Conservation (phyloP, 805 yeast species). For the Cyberlindnera amylophila region DNA sequence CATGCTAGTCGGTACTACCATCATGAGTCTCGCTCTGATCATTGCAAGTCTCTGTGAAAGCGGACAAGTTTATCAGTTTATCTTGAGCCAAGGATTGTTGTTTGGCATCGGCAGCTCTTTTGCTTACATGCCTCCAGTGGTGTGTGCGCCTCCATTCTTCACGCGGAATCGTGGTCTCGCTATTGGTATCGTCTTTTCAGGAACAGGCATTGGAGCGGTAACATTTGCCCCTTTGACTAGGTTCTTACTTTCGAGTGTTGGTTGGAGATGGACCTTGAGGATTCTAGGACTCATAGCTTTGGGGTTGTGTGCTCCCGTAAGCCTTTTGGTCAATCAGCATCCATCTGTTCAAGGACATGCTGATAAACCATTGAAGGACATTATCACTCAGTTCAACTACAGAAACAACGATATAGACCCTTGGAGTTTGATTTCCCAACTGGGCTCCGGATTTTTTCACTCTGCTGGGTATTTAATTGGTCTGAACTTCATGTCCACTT, state of each 20-base stretch:
- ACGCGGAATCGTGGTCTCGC: constrained; percentile 32
- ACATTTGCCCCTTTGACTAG: constrained; percentile 30
- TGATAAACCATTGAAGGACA: constrained; percentile 3
- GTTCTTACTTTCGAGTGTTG: constrained; percentile 26
- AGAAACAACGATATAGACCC: constrained; percentile 6
- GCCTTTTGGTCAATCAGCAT: constrained; percentile 11
- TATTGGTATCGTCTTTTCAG: constrained; percentile 34
- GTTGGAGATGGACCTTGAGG: constrained; percentile 36
- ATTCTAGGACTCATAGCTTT: constrained; percentile 30
- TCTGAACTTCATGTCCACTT: constrained; percentile 33
- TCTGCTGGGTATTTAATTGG: constrained; percentile 35
- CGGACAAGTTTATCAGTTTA: constrained; percentile 25
- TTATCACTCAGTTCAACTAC: constrained; percentile 10
- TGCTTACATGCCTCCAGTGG: constrained; percentile 33
- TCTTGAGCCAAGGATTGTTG: constrained; percentile 32
- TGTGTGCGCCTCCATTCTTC: constrained; percentile 33
- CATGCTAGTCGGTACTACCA: constrained; percentile 29
- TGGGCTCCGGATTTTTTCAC: constrained; percentile 29
- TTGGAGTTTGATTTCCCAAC: constrained; percentile 10
- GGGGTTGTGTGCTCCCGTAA: background rate
- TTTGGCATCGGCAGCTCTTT: constrained; percentile 34
- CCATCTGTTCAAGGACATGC: constrained; percentile 6
- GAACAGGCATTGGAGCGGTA: constrained; percentile 36
- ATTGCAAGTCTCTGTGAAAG: constrained; percentile 26
- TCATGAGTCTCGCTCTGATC: constrained; percentile 30